These are phyloP conservation scores for Nannizziopsis arthrosporioides DNA, from an alignment of 2,329 filamentous ascomycete species.

Conservation along the genomic window DNA sequence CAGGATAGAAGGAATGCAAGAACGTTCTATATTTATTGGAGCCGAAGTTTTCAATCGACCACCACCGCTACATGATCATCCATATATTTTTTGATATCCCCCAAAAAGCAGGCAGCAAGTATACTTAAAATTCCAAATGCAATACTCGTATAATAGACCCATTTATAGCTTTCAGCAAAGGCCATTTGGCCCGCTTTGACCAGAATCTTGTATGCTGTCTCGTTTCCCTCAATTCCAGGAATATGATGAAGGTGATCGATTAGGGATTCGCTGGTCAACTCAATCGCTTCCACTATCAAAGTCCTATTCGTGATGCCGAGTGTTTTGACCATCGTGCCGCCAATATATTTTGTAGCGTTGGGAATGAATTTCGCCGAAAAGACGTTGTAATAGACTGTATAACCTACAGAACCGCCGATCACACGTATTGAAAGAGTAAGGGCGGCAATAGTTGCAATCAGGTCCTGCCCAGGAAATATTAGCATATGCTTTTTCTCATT, in stretches of 20 bases:
- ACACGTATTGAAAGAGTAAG: conserved; percentile 59
- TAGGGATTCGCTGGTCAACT: conserved; percentile 43
- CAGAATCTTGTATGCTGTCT: conserved; percentile 41
- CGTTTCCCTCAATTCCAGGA: conserved; percentile 43
- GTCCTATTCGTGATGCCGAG: conserved; percentile 40
- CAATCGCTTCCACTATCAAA: conserved; percentile 41
- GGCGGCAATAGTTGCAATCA: conserved; percentile 58
- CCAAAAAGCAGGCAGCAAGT: conserved; percentile 47
- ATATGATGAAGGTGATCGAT: conserved; percentile 39
- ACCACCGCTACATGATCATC: conserved; percentile 47
- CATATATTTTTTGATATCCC: conserved; percentile 48
- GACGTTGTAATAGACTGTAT: conserved; percentile 47
- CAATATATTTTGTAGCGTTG: conserved; percentile 40
- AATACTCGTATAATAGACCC: conserved; percentile 52
- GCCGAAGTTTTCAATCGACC: conserved; percentile 23
- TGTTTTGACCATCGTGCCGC: conserved; percentile 38
- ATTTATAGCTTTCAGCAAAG: conserved; percentile 48
- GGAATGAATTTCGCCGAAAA: conserved; percentile 38
- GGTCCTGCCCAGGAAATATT: conserved; percentile 29
- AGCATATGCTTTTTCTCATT: not conserved
- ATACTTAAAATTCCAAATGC: conserved; percentile 49
- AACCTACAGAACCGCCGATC: conserved; percentile 55
- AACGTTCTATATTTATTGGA: not conserved
- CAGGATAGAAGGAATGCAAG: not conserved
- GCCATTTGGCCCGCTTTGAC: conserved; percentile 46